Base-by-base conservation (phyloP, 495 filamentous ascomycete genomes). In the Hapsidospora chrysogenum region DNA sequence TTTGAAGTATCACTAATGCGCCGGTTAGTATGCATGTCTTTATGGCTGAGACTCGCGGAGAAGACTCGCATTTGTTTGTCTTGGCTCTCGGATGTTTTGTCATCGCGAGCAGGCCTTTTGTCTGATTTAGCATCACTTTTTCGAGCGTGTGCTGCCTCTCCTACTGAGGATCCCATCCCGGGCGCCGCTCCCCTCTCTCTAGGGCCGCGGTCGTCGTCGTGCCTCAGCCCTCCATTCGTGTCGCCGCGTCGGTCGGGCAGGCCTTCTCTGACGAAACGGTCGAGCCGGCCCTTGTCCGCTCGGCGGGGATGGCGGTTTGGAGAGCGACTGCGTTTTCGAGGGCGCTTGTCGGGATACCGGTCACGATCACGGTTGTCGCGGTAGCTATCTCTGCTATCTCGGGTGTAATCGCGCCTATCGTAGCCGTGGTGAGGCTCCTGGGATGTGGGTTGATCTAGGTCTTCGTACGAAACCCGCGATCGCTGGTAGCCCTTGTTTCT, bases 251-350 rank as follows among this genome's bases (percentile, higher is more conserved):
- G 33, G 13, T 36, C 33, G 17, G 35, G 42, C 46, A 36, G 44
- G 43, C 31, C 55, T 38, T 14, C 46, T 35, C 26, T 41, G 41
- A n/a, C 45, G 44, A 27, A 36, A 11, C 54, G 45, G 29, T 58
- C 56, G n/a, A 53, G 56, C 31, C 57, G 48, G 21, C 54, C 51
- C 29, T 57, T 56, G 38, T 63, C 65, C 14, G 45, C 49, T 14
- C 61, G 55, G 19, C 53, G 49, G 9, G 58, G 51, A 17, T n/a
- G n/a, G n/a, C 58, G 48, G 36, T 58, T 58, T 22, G 76, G 76
- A 22, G 77, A 78, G 17, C 75, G 74, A 51, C 78, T 85, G 30
- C 72, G 70, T 31, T 74, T 76, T 29, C 75, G 70, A 30, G 65
- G 60, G 13, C 76, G 72, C 49, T 83, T 83, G 17, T 74, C 67